Evolutionary conservation across 2,329 filamentous ascomycete genomes (phyloP), one percentile per base, ranked within the genome.

Genomic region (Pochonia chlamydosporia): DNA sequence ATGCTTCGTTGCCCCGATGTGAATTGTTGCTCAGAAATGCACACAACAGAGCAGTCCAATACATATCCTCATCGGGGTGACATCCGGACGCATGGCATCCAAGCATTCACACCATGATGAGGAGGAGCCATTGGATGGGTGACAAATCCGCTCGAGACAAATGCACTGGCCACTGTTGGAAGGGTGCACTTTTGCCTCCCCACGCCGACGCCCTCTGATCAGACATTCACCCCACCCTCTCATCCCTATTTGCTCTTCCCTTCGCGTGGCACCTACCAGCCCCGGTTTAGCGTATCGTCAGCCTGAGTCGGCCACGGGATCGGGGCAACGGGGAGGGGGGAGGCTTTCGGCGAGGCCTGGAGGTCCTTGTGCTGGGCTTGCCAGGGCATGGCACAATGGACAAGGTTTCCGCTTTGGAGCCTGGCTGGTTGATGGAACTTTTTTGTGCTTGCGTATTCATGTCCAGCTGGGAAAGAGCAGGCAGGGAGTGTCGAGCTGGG

Each of bases 261-360:
- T 36, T 24, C 43, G 51, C 49, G 47, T 55, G 49, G 47, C 51
- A 55, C 53, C 54, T 56, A 54, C 54, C 53, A 43, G 40, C 46
- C 46, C 48, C 16, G 54, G 54, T 47, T 48, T 56, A 55, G 54
- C 51, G 54, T 33, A 43, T 40, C 43, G 40, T 40, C 33, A 18
- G 33, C n/a, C 20, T 2, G 33, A 35, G 47, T 33, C 39, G 20
- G 21, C 20, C 24, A 35, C 18, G 16, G 33, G 33, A 31, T 43
- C 26, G 39, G 39, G 39, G 39, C 25, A 14, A n/a, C n/a, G n/a
- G n/a, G n/a, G n/a, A n/a, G n/a, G n/a, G n/a, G n/a, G n/a, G n/a
- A n/a, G n/a, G n/a, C n/a, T n/a, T n/a, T n/a, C n/a, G 9, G 35
- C 18, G 20, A 23, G 14, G 31, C 31, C 14, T 18, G n/a, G 9